phyloP scores from a whole-genome alignment of 1,284 basidiomycete genomes.

The Sphaerobolus stellatus region DNA sequence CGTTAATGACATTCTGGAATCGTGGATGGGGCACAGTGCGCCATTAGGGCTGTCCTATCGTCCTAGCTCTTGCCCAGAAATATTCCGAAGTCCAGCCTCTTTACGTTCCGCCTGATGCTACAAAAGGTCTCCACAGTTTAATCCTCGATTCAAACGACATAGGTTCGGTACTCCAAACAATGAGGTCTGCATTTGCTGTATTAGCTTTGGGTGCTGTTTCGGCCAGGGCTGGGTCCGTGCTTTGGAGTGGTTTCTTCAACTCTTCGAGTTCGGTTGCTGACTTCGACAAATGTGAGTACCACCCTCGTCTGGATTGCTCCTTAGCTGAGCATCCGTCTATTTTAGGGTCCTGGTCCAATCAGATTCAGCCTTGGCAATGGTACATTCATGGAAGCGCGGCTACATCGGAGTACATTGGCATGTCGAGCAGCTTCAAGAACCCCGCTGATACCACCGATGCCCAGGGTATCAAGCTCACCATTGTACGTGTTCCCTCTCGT shows the following conservation, averaged over 20 bases:
- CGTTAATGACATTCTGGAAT: too few species aligned
- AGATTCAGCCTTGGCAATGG: conserved; percentile 61
- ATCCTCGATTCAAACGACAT: too few species aligned
- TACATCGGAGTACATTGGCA: conserved; percentile 55
- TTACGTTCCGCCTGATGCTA: too few species aligned
- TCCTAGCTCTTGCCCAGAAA: too few species aligned
- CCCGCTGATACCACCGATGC: conserved; percentile 55
- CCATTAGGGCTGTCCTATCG: too few species aligned
- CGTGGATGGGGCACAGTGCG: too few species aligned
- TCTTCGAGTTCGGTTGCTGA: conserved; percentile 43
- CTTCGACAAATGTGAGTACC: conserved; percentile 53
- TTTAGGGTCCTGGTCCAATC: conserved; percentile 57
- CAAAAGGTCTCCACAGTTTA: too few species aligned
- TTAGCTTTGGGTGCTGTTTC: too few species aligned
- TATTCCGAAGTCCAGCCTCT: too few species aligned
- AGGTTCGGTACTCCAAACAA: too few species aligned
- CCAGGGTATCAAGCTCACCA: conserved; percentile 55
- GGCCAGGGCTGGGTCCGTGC: conserved; percentile 45
- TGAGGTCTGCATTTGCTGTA: too few species aligned
- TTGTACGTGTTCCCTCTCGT: conserved; percentile 28
- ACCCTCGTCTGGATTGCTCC: neutral
- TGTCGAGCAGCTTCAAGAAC: conserved; percentile 58
- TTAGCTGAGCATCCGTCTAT: conserved; percentile 3
- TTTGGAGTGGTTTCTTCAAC: conserved; percentile 58
- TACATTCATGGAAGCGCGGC: conserved; percentile 60